Percentiles rank a stretch among this genome's conserved stretches.
These are phyloP conservation scores for Karstenula rhodostoma DNA, from an alignment of 2,329 filamentous ascomycete genomes.

Conservation along the genomic window DNA sequence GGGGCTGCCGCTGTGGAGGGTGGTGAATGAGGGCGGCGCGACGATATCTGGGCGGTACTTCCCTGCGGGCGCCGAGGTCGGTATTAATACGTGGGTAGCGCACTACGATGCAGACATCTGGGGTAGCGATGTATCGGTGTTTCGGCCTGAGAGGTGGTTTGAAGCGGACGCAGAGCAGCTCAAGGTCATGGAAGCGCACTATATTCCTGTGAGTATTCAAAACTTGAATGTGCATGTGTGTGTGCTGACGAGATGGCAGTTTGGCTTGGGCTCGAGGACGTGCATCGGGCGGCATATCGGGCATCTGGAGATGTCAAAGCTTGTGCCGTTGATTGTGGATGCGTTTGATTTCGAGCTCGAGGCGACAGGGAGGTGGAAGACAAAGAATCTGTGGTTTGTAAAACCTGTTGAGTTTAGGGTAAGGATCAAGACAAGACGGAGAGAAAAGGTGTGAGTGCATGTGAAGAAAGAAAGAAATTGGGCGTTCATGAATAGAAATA, in stretches of 20 bases:
- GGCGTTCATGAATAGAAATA: too few species aligned
- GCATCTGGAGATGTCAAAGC: conserved; percentile 20
- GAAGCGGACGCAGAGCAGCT: conserved; percentile 16
- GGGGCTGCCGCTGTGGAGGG: conserved; percentile 31
- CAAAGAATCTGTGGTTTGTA: conserved; percentile 21
- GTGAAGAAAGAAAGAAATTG: too few species aligned
- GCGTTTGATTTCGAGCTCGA: conserved; percentile 15
- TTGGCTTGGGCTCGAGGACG: conserved; percentile 28
- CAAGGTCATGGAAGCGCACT: conserved; percentile 28
- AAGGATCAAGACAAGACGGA: neutral
- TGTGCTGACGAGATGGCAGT: conserved; percentile 16
- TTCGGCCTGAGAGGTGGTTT: conserved; percentile 33
- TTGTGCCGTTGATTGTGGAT: conserved; percentile 18
- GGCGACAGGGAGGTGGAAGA: conserved; percentile 14
- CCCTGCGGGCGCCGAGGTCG: conserved; percentile 33
- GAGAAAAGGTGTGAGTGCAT: neutral
- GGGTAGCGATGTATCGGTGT: conserved; percentile 26
- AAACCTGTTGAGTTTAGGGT: conserved; percentile 17
- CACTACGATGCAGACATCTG: conserved; percentile 27
- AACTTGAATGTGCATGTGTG: too few species aligned
- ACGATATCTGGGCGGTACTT: conserved; percentile 24
- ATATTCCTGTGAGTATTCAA: conserved; percentile 24
- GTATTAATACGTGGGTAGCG: conserved; percentile 31
- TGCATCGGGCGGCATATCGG: conserved; percentile 30
- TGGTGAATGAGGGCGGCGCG: conserved; percentile 29